Percentiles rank a stretch among this genome's conserved stretches.
Conservation (phyloP, 495 filamentous ascomycete species). For the Terfezia claveryi region DNA sequence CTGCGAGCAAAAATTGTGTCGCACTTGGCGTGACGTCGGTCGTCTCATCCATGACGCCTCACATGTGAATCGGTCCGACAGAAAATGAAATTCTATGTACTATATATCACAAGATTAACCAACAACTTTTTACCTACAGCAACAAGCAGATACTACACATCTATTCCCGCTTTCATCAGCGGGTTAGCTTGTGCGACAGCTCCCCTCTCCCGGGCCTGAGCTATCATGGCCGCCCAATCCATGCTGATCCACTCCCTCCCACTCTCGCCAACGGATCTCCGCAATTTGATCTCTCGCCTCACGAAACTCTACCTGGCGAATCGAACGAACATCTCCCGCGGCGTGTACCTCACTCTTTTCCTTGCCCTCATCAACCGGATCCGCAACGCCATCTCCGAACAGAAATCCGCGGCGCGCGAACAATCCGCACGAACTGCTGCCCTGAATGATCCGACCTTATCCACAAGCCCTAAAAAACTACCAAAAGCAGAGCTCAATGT, state of each 20-base stretch:
- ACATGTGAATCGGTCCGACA: too few species aligned
- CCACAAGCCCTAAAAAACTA: constrained; percentile 24
- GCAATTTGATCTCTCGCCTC: constrained; percentile 48
- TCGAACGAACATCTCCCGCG: constrained; percentile 74
- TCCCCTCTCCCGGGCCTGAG: too few species aligned
- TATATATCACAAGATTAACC: too few species aligned
- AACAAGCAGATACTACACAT: too few species aligned
- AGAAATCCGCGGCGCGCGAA: constrained; percentile 64
- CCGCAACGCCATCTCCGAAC: constrained; percentile 74
- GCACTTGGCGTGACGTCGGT: too few species aligned
- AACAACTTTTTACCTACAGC: too few species aligned
- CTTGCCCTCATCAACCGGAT: constrained; percentile 73
- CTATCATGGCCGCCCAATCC: constrained; percentile 54
- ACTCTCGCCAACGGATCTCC: constrained; percentile 46
- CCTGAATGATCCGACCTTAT: constrained; percentile 15
- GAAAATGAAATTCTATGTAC: too few species aligned
- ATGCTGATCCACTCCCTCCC: constrained; percentile 37
- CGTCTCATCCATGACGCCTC: too few species aligned
- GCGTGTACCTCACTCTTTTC: constrained; percentile 78
- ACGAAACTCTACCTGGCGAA: constrained; percentile 58
- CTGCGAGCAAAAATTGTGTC: too few species aligned
- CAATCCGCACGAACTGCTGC: constrained; percentile 32
- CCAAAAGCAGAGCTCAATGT: constrained; percentile 85
- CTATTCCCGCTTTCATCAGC: too few species aligned
- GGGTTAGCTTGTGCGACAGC: too few species aligned